phyloP scores from a whole-genome alignment of 495 filamentous ascomycete species.

The Friedmanniomyces simplex region DNA sequence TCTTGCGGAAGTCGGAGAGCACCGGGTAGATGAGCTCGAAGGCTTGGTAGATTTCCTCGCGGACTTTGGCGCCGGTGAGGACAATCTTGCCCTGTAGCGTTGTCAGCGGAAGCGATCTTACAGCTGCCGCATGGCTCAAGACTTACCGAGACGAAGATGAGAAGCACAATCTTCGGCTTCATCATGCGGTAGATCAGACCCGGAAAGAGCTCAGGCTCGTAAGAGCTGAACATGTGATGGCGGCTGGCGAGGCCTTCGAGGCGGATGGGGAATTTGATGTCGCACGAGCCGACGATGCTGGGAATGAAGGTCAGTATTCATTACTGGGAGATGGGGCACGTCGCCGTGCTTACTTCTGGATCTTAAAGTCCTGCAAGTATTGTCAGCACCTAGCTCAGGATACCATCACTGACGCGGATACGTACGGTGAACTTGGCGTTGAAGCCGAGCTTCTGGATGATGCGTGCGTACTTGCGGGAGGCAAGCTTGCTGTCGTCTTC shows the following conservation, averaged over 20 bases:
- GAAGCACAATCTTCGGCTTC: constrained; percentile 97
- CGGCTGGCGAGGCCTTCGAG: constrained; percentile 88
- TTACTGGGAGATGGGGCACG: neutral
- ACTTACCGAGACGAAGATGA: constrained; percentile 79
- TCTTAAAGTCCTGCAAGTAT: constrained; percentile 70
- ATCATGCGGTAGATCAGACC: constrained; percentile 99
- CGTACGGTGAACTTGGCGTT: constrained; percentile 83
- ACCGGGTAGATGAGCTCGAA: constrained; percentile 99
- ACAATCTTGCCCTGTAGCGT: constrained; percentile 71
- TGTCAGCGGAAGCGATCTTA: neutral
- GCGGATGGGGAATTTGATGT: constrained; percentile 98
- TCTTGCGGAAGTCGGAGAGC: constrained; percentile 51
- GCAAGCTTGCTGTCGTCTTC: constrained; percentile 97
- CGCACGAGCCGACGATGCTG: constrained; percentile 86
- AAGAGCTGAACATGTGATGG: constrained; percentile 99
- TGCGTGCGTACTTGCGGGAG: constrained; percentile 94
- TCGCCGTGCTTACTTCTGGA: constrained; percentile 63
- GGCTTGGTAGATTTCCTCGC: constrained; percentile 97
- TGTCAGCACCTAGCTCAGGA: too few relatives aligned
- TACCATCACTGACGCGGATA: too few relatives aligned
- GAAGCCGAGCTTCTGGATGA: constrained; percentile 99
- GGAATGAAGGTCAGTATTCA: neutral
- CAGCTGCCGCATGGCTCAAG: neutral
- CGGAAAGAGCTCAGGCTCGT: constrained; percentile 97
- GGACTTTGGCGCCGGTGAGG: constrained; percentile 92